Percentiles rank a stretch among this genome's conserved stretches.
Conservation (phyloP, 441 rosid species). For the Adansonia gregorii region DNA sequence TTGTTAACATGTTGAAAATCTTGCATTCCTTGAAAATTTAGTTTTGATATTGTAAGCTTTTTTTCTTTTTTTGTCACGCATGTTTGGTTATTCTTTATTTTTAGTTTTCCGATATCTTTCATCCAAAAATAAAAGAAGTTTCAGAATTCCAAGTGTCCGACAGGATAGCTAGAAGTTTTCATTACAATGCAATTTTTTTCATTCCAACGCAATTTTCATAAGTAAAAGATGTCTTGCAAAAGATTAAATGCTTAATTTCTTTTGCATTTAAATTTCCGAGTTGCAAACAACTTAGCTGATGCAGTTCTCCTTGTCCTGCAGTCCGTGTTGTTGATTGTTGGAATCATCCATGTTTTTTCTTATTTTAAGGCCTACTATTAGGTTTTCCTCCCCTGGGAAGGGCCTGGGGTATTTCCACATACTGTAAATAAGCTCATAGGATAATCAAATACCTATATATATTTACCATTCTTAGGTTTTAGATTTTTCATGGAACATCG, state of each 20-base stretch:
- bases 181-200: background rate
- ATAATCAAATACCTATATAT: background rate
- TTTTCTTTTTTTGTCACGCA: background rate
- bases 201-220: background rate
- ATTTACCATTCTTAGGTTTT: background rate
- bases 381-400: background rate
- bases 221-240: background rate
- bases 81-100: background rate
- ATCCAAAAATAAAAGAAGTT: background rate
- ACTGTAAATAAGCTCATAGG: background rate
- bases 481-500: background rate
- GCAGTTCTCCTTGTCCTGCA: background rate
- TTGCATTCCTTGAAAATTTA: background rate
- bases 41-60: background rate
- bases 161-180: too few relatives aligned
- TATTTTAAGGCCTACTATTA: background rate
- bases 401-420: background rate
- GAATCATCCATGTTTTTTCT: background rate
- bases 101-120: background rate
- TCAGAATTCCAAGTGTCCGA: background rate
- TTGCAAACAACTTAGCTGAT: background rate
- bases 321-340: background rate
- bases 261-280: background rate
- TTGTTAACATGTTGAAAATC: background rate
- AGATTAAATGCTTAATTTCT: background rate